Conservation (phyloP, 2,329 filamentous ascomycete species). For the Xylaria sp. region DNA sequence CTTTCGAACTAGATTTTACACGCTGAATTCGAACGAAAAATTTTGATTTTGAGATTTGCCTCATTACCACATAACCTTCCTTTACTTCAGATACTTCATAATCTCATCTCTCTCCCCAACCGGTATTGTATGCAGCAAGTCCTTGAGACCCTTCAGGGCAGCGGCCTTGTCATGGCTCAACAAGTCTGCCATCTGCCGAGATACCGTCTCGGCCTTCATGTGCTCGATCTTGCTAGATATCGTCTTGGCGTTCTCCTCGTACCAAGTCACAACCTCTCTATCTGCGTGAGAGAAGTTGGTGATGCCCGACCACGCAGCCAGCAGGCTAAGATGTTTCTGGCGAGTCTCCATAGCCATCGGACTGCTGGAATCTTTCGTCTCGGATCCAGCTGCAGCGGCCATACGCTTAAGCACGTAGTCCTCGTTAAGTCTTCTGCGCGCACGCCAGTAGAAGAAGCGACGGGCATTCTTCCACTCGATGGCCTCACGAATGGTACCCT, state of each 20-base stretch:
- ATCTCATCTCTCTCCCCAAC: conserved; percentile 89
- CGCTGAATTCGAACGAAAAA: not conserved
- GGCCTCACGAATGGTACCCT: conserved; percentile 87
- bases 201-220: conserved; percentile 78
- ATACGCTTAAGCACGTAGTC: conserved; percentile 97
- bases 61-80: not conserved
- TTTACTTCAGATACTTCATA: conserved; percentile 67
- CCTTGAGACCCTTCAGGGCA: conserved; percentile 84
- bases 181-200: conserved; percentile 59
- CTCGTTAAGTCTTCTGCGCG: conserved; percentile 95
- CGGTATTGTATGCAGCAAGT: conserved; percentile 86
- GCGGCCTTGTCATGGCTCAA: conserved; percentile 68
- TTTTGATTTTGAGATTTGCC: not conserved
- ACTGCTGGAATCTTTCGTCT: conserved; percentile 46
- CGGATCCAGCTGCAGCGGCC: conserved; percentile 57
- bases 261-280: conserved; percentile 89
- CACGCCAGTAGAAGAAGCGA: conserved; percentile 99
- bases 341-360: conserved; percentile 62
- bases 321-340: conserved; percentile 74
- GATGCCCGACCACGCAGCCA: conserved; percentile 86
- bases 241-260: conserved; percentile 89
- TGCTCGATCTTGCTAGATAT: conserved; percentile 86
- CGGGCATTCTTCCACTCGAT: conserved; percentile 90
- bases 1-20: conserved; percentile 11
- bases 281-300: conserved; percentile 82